Evolutionary conservation across 164 flowering plant genomes (phyloP).

Genomic region (Liquidambar formosana): DNA sequence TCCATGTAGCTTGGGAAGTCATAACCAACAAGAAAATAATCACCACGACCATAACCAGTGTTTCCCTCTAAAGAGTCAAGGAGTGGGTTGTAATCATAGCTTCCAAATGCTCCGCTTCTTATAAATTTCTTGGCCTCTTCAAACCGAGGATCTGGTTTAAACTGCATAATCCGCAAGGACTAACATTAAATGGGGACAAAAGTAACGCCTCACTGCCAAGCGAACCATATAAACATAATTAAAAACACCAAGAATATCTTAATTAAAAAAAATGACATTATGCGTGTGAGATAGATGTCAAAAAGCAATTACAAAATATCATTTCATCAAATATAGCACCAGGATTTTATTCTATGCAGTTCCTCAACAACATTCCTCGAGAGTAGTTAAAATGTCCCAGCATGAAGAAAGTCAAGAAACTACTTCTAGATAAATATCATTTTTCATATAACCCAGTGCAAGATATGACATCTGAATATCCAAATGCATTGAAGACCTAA

Average conservation of each 20-base stretch:
- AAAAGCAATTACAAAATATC: not conserved
- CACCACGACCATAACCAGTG: constrained; percentile 94
- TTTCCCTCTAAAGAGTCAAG: constrained; percentile 94
- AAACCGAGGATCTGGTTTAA: constrained; percentile 92
- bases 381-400: too few relatives aligned
- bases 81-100: constrained; percentile 87
- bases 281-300: not conserved
- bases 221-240: not conserved
- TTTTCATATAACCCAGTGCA: too few relatives aligned
- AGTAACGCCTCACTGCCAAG: not conserved
- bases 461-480: not conserved
- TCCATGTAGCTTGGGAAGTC: constrained; percentile 94
- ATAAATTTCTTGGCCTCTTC: constrained; percentile 90
- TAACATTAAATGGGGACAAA: constrained; percentile 7
- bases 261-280: not conserved
- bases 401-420: too few relatives aligned
- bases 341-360: too few relatives aligned
- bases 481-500: not conserved
- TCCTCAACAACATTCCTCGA: too few relatives aligned
- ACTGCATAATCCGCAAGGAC: constrained; percentile 47
- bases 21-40: constrained; percentile 92
- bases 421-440: not conserved
- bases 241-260: not conserved
- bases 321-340: too few relatives aligned
- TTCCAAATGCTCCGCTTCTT: constrained; percentile 89